A percentile compares a stretch with the other conserved stretches of the same genome.
Evolutionary conservation across 2,329 filamentous ascomycete genomes (phyloP).

Genomic region (Coniochaeta sp.): DNA sequence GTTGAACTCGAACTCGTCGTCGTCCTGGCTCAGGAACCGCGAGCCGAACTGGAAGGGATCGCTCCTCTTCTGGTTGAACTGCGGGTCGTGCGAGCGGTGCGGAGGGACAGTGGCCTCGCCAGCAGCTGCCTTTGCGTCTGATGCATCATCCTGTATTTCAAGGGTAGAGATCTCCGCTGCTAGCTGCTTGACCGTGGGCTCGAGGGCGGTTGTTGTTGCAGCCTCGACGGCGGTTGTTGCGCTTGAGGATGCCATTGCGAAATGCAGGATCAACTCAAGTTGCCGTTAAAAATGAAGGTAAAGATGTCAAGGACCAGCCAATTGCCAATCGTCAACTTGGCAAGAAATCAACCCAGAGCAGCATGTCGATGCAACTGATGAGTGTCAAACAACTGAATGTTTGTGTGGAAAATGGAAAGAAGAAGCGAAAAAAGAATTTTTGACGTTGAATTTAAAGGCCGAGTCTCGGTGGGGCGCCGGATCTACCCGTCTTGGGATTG

Average conservation of each 20-base stretch:
- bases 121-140: constrained; percentile 4
- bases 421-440: constrained; percentile 6
- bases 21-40: constrained; percentile 72
- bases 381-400: constrained; percentile 5
- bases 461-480: not conserved
- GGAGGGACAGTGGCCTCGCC: constrained; percentile 28
- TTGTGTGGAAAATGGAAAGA: constrained; percentile 4
- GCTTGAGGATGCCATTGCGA: not conserved
- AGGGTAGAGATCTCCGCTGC: constrained; percentile 15
- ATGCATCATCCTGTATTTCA: constrained; percentile 16
- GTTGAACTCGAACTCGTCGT: constrained; percentile 95
- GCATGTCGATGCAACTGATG: constrained; percentile 12
- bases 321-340: constrained; percentile 14
- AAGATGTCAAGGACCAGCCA: constrained; percentile 9
- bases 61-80: constrained; percentile 72
- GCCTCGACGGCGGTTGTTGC: not conserved
- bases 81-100: constrained; percentile 64
- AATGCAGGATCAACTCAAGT: not conserved
- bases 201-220: constrained; percentile 5
- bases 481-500: not conserved
- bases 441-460: not conserved
- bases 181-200: constrained; percentile 12
- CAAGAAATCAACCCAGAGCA: constrained; percentile 10
- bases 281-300: not conserved
- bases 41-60: constrained; percentile 97